These are phyloP conservation scores for Aspergillus bertholletiae DNA, from an alignment of 495 filamentous ascomycete genomes.

Conservation along the genomic window DNA sequence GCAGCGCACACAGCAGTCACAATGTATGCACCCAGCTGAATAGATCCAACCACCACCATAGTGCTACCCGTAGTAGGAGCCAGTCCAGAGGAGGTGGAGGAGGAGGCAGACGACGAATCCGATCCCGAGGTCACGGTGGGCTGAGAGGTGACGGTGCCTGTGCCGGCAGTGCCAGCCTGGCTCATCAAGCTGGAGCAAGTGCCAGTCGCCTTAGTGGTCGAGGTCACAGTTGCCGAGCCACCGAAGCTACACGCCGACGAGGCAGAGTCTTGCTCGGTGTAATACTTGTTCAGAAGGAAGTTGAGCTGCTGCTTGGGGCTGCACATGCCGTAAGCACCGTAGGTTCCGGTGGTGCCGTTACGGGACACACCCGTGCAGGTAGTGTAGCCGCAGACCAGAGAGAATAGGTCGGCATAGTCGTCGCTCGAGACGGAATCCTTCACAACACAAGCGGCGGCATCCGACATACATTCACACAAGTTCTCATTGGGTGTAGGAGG, in stretches of 20 bases:
- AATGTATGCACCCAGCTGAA: constrained; percentile 62
- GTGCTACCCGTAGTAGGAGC: constrained; percentile 42
- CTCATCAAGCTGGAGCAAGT: constrained; percentile 52
- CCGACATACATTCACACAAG: constrained; percentile 81
- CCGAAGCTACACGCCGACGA: constrained; percentile 71
- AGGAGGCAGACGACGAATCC: constrained; percentile 27
- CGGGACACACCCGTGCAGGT: constrained; percentile 68
- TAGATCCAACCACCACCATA: constrained; percentile 53
- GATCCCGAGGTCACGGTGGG: constrained; percentile 43
- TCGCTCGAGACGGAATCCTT: constrained; percentile 40
- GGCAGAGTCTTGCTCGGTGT: constrained; percentile 53
- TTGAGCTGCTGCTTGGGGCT: constrained; percentile 69
- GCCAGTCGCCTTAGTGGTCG: constrained; percentile 45
- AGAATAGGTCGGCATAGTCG: constrained; percentile 65
- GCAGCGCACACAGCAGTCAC: constrained; percentile 63
- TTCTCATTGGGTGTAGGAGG: constrained; percentile 74
- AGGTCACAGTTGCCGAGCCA: constrained; percentile 56
- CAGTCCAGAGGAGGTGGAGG: constrained; percentile 32
- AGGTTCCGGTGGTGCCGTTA: constrained; percentile 69
- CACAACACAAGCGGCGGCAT: constrained; percentile 66
- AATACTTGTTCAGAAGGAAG: constrained; percentile 81
- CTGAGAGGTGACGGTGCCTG: constrained; percentile 57
- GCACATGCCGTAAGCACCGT: constrained; percentile 93
- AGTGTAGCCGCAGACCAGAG: constrained; percentile 63
- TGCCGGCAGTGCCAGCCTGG: constrained; percentile 62